Conservation (phyloP, 768 basidiomycete genomes). For the Trametes coccinea region DNA sequence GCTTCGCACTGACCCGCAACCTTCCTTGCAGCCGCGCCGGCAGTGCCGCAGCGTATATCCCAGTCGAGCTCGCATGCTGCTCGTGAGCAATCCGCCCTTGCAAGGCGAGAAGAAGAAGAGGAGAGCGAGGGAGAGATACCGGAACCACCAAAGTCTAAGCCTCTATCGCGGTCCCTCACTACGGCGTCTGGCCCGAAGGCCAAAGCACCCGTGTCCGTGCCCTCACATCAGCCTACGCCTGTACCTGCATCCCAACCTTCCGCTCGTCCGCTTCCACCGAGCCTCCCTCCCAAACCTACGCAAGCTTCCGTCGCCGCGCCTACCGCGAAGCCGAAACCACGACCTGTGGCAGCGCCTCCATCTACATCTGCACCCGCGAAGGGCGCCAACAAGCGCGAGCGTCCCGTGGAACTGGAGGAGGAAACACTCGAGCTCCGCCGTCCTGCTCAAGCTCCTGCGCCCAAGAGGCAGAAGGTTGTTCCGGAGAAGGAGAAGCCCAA, state of each 20-base stretch:
- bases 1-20: background rate
- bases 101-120: slow-evolving; percentile 25
- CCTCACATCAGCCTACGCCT: slow-evolving; percentile 7
- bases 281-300: background rate
- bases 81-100: background rate
- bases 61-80: background rate
- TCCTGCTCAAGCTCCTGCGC: slow-evolving; percentile 11
- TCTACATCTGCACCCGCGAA: background rate
- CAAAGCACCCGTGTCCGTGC: background rate
- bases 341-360: background rate
- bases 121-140: slow-evolving; percentile 31
- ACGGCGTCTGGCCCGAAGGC: slow-evolving; percentile 1
- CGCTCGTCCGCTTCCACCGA: background rate
- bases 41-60: slow-evolving; percentile 20
- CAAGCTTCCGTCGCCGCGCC: background rate
- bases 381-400: slow-evolving; percentile 23
- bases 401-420: slow-evolving; percentile 15
- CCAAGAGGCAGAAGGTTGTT: slow-evolving; percentile 18
- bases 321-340: background rate
- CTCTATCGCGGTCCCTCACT: slow-evolving; percentile 3
- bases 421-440: slow-evolving; percentile 13
- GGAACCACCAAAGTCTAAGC: slow-evolving; percentile 16
- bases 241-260: background rate
- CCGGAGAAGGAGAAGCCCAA: slow-evolving; percentile 16
- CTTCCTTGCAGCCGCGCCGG: slow-evolving; percentile 9